These are phyloP conservation scores for Paecilomyces sp. DNA, from an alignment of 2,329 filamentous ascomycete genomes.

Conservation along the genomic window DNA sequence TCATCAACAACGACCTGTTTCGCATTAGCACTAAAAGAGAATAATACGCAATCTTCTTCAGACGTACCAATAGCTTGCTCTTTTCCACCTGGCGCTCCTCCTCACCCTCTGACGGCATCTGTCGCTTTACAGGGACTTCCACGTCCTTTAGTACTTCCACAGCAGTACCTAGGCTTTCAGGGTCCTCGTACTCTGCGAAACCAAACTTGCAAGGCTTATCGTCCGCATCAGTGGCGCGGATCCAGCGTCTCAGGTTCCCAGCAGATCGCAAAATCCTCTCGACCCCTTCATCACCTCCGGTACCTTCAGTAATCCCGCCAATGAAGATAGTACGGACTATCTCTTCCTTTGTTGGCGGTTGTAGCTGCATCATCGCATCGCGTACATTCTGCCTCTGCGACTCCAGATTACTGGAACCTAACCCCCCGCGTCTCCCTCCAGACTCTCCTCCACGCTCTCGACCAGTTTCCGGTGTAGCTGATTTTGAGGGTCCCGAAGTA, in stretches of 20 bases:
- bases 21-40: constrained; percentile 12
- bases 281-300: constrained; percentile 68
- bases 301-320: constrained; percentile 72
- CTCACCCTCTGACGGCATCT: constrained; percentile 41
- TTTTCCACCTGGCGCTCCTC: constrained; percentile 55
- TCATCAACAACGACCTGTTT: constrained; percentile 64
- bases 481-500: constrained; percentile 61
- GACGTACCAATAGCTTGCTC: constrained; percentile 57
- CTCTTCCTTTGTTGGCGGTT: constrained; percentile 82
- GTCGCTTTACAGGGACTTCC: constrained; percentile 72
- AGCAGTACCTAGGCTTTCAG: constrained; percentile 76
- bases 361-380: constrained; percentile 63
- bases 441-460: constrained; percentile 38
- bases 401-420: constrained; percentile 58
- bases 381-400: constrained; percentile 59
- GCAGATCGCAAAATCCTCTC: constrained; percentile 72
- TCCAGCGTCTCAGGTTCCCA: constrained; percentile 78
- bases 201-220: constrained; percentile 82
- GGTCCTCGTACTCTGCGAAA: constrained; percentile 92
- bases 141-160: constrained; percentile 78
- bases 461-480: constrained; percentile 38
- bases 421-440: constrained; percentile 46
- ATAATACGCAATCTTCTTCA: background rate
- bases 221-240: constrained; percentile 67
- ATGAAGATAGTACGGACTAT: constrained; percentile 87